phyloP scores from a whole-genome alignment of 139 green algal species.

The Volvox reticuliferus region DNA sequence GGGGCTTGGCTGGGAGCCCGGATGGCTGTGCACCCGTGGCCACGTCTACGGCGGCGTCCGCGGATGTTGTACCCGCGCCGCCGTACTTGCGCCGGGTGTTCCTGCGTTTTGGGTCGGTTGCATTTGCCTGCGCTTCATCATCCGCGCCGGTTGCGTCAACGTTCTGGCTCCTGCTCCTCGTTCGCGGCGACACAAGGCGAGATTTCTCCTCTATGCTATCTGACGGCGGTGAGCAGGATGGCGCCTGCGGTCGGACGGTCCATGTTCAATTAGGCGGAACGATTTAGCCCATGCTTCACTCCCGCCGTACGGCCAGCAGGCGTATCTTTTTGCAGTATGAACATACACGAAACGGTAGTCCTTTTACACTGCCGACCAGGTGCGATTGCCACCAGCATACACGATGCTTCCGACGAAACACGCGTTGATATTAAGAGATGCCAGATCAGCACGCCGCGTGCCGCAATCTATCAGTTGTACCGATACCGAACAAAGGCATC shows the following conservation, averaged over 20 bases:
- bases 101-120: background rate
- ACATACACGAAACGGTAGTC: too few relatives aligned
- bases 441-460: too few relatives aligned
- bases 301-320: too few relatives aligned
- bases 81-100: conserved; percentile 42
- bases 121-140: background rate
- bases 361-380: too few relatives aligned
- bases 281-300: background rate
- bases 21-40: conserved; percentile 1
- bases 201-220: conserved; percentile 12
- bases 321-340: too few relatives aligned
- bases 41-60: conserved; percentile 11
- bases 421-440: too few relatives aligned
- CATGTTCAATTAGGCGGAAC: background rate
- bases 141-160: background rate
- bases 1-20: background rate
- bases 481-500: too few relatives aligned
- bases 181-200: background rate
- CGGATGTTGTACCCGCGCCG: conserved; percentile 42
- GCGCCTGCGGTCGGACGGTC: background rate
- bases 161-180: background rate
- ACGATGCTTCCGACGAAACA: too few relatives aligned
- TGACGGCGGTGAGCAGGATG: background rate
- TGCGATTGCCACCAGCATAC: too few relatives aligned
- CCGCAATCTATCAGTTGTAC: too few relatives aligned